These are phyloP conservation scores for Glomus cerebriforme DNA, from an alignment of 192 early-diverging fungal species.

Conservation along the genomic window DNA sequence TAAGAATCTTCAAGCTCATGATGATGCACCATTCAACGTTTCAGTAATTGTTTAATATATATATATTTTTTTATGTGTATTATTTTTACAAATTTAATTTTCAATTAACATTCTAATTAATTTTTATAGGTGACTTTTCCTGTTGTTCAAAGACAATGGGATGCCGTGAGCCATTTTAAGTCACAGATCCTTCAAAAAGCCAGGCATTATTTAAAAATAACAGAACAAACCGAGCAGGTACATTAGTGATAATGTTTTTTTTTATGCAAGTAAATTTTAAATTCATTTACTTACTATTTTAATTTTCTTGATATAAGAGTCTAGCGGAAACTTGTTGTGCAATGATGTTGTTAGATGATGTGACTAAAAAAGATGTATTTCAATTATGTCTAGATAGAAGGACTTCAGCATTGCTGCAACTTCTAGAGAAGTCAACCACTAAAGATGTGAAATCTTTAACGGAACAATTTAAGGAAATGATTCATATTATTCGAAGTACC, in stretches of 20 bases:
- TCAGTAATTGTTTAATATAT: conserved; percentile 4
- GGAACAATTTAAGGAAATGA: conserved; percentile 45
- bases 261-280: not conserved
- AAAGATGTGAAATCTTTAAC: conserved; percentile 32
- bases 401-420: conserved; percentile 47
- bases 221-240: conserved; percentile 54
- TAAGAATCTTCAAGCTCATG: conserved; percentile 60
- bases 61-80: not conserved
- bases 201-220: conserved; percentile 47
- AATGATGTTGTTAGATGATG: conserved; percentile 67
- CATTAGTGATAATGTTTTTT: not conserved
- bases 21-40: conserved; percentile 35
- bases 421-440: conserved; percentile 23
- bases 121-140: conserved; percentile 68
- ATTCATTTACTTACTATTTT: conserved; percentile 3
- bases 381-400: conserved; percentile 55
- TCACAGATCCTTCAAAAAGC: conserved; percentile 74
- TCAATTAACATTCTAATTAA: conserved; percentile 28
- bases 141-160: conserved; percentile 82
- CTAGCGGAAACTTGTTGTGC: conserved; percentile 64
- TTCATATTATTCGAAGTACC: conserved; percentile 43
- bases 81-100: not conserved
- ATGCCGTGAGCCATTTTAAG: conserved; percentile 75
- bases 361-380: conserved; percentile 58
- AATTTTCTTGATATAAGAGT: conserved; percentile 39